A percentile compares a stretch with the other conserved stretches of the same genome.
Evolutionary conservation across 345 rosid species (phyloP).

Genomic region (Euphorbia tirucalli): DNA sequence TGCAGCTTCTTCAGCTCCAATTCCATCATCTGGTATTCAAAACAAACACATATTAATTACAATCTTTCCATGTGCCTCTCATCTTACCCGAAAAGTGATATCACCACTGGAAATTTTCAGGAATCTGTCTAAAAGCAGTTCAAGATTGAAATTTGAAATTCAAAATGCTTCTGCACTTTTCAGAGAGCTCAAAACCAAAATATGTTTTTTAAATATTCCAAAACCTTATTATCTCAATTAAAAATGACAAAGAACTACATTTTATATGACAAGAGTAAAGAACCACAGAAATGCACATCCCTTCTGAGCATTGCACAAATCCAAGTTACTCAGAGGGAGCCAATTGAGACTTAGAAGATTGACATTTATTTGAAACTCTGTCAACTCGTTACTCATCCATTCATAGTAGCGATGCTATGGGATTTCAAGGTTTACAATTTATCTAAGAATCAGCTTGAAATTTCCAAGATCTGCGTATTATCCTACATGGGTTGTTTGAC

Average conservation of each 20-base stretch:
- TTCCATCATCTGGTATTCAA: slow-evolving; percentile 62
- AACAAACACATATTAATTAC: slow-evolving; percentile 1
- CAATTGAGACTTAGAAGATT: neutral
- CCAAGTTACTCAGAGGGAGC: neutral
- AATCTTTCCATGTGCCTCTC: neutral
- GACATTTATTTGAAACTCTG: neutral
- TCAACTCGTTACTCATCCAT: neutral
- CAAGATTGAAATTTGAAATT: neutral
- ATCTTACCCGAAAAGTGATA: neutral
- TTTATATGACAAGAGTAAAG: neutral
- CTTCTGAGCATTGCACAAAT: neutral
- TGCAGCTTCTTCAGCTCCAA: slow-evolving; percentile 70
- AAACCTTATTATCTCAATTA: neutral
- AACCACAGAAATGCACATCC: neutral
- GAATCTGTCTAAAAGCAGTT: neutral
- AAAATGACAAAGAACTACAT: neutral
- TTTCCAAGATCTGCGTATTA: neutral
- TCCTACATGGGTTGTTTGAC: neutral
- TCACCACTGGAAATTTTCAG: neutral
- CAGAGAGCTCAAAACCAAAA: neutral
- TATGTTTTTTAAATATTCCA: neutral
- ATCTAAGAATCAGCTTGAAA: neutral
- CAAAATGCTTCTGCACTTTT: neutral
- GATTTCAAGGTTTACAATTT: too few relatives aligned
- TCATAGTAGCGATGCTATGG: too few relatives aligned